Base-by-base conservation (phyloP, 345 rosid genomes). In the Rubroshorea leprosula region DNA sequence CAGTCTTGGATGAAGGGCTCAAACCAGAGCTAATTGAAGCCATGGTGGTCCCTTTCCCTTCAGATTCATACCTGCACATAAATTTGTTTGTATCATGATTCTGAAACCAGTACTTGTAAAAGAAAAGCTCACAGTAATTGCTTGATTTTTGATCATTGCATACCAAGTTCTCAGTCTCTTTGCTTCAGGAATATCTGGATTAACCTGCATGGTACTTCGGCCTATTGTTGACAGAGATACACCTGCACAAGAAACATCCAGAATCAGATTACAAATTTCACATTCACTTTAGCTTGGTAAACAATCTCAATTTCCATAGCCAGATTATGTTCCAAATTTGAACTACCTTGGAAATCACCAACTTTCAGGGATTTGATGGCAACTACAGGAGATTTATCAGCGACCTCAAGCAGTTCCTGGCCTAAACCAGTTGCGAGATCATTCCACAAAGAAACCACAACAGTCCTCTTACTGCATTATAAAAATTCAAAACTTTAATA, bases 321-420 rank as follows among this genome's bases (percentile, higher is more conserved):
- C 53, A 49, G 35, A 35, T 6, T 35, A 1, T 35, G 41, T 35
- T 23, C 23, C 18, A 20, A n/a, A 26, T 8, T 35, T 35, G 17
- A 14, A 20, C 50, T 79, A 92, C 98, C 98, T 86, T 88, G 95
- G 70, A 88, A 92, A 27, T 92, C 98, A 35, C 95, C 83, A 61
- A 86, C 96, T 71, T 64, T 89, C n/a, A 92, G 83, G 48, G 87
- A 78, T 76, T 92, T 89, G 39, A 92, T 72, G 18, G 98, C 95
- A 54, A 92, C 80, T 25, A 84, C 57, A 3, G 98, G 96, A 0
- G 78, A 82, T 67, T 71, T 67, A 68, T 80, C 87, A 73, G 83
- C 84, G 55, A 59, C 54, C 58, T 89, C 89, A 17, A 86, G 79
- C 68, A 86, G 72, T 29, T 89, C 85, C 68, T 89, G 93, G 21